Evolutionary conservation across 2,329 filamentous ascomycete genomes (phyloP), one percentile per base, ranked within the genome.

Genomic region (Claviceps lovelessii): DNA sequence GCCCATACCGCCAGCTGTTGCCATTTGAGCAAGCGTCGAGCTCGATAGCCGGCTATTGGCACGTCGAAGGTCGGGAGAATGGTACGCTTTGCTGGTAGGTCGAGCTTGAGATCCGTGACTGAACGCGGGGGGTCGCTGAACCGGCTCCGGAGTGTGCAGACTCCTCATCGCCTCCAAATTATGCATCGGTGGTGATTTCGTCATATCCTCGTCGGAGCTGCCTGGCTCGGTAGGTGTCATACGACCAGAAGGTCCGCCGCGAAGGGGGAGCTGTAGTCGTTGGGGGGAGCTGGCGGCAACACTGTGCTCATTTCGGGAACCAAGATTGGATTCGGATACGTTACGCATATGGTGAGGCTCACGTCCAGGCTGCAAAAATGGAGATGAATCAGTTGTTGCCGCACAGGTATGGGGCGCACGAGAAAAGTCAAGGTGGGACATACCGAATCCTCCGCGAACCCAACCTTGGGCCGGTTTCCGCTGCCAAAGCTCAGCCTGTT

Each of bases 11-110:
- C 80, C 81, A 49, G 85, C 86, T 60, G 84, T 85, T 37, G 81
- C 82, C 65, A 97, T 76, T 65, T 96, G 89, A 48, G 84, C 78
- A 49, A 96, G 75, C 0, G 91, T 97, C 1, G 83, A 83, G 61
- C 77, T 80, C 31, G 93, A 95, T 67, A 97, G 83, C 28, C 89
- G 84, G 61, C 85, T 90, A 61, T 89, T 93, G 52, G 87, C 88
- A 59, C 83, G 83, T 58, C 87, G 84, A 62, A 91, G 75, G 64
- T 93, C 88, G 15, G 86, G 80, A 35, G 88, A 84, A 56, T 88
- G 81, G 61, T 86, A 82, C 0, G 87, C 87, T 48, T 67, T 81
- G 56, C 79, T 82, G 1, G 76, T 74, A 5, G 90, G 90, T 51
- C 81, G 78, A 52, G 85, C 79, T 57, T 85, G 81, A 13, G 90